phyloP scores from a whole-genome alignment of 257 asterid genomes.

The Lavandula angustifolia region DNA sequence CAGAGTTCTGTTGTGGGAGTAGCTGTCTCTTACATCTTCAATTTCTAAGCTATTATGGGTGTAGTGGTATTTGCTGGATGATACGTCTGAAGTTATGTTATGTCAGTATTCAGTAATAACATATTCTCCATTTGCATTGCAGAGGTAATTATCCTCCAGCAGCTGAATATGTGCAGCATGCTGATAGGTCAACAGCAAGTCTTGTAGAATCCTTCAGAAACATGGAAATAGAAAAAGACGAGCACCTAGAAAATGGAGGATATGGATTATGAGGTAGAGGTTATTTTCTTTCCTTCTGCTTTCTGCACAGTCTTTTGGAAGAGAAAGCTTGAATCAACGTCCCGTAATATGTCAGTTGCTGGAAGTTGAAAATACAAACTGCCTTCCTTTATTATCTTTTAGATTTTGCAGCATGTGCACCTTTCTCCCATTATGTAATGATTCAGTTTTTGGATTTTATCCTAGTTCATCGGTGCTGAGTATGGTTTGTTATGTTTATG shows the following conservation, averaged over 20 bases:
- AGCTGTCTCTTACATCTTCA: constrained; percentile 13
- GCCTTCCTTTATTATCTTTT: background rate
- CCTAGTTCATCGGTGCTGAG: constrained; percentile 16
- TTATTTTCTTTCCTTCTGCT: constrained; percentile 17
- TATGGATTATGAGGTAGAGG: constrained; percentile 68
- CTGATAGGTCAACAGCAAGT: constrained; percentile 68
- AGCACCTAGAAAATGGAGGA: constrained; percentile 79
- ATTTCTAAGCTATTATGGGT: background rate
- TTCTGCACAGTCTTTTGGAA: background rate
- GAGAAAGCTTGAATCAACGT: background rate
- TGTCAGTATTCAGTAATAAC: constrained; percentile 12
- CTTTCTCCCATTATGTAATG: background rate
- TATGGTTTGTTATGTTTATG: constrained; percentile 3
- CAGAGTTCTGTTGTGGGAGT: constrained; percentile 12
- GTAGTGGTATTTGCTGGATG: constrained; percentile 5
- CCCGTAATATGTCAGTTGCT: background rate
- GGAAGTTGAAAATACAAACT: constrained; percentile 4
- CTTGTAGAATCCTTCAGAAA: constrained; percentile 75
- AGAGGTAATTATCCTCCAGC: constrained; percentile 79
- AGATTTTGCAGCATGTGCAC: background rate
- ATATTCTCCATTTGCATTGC: constrained; percentile 35
- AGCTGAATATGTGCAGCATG: constrained; percentile 59
- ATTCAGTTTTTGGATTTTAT: background rate
- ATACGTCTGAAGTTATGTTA: constrained; percentile 8
- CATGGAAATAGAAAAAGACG: constrained; percentile 68